Base-by-base conservation (phyloP, 805 yeast genomes). In the Alloascoidea hylecoeti region DNA sequence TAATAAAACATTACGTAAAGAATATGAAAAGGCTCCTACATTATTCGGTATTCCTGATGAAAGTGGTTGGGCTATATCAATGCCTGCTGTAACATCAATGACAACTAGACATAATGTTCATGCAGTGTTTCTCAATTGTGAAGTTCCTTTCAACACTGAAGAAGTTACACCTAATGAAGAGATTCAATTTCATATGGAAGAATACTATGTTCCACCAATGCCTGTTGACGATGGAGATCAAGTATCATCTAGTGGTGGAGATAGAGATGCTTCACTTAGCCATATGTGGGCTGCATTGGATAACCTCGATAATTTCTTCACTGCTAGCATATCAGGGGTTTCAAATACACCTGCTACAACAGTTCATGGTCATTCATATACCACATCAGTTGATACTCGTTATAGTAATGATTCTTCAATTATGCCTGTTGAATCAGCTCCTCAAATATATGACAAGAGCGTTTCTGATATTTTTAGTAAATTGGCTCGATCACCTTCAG, bases 41-140 rank as follows among this genome's bases (percentile, higher is more conserved):
- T 61, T 92, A 39, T 94, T 86, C 61, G 98, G 98, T 13, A 77
- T 89, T 16, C 97, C 98, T 0, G 89, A 82, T 43, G 95, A 83
- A 9, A 76, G 80, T 49, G 99, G 99, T 1, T 92, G 99, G 99
- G 78, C 96, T 0, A 76, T 94, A 37, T 94, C 97, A 2, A 81
- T 83, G 89, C 96, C 98, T 2, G 83, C 89, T 0, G 75, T 85
- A 34, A 78, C 92, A 1, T 85, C 96, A 0, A 80, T 94, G 0
- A 72, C 82, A 13, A 83, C 97, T 1, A 64, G 96, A 46, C 84
- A 83, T 52, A 92, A 92, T 50, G 94, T 92, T 1, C 97, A 92
- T 55, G 88, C 97, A 0, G 97, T 92, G 2, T 92, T 83, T 52
- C 75, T 86, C 18, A 83, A 95, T 0, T 89, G 96, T 51, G 69